Evolutionary conservation across 768 basidiomycete genomes (phyloP), one percentile per base, ranked within the genome.

Genomic region (Tylopilus vinaceipallidus): DNA sequence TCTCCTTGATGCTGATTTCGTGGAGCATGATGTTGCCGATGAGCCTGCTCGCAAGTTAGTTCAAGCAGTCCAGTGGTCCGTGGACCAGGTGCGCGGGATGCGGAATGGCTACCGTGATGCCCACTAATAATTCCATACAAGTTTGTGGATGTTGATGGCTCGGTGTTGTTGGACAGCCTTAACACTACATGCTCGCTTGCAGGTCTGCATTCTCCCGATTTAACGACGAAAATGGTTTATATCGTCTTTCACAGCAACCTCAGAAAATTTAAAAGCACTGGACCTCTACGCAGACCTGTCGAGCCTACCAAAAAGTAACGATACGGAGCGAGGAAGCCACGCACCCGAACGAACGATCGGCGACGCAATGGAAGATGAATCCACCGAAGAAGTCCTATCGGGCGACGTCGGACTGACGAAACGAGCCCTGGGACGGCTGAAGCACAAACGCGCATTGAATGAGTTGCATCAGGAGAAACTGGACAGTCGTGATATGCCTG

Each of bases 231-330:
- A 14, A 1, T n/a, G 2, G 35, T 42, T 45, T 36, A 54, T 33
- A 0, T 53, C 16, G 10, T 39, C 12, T 27, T 43, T 13, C 22
- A n/a, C 59, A 86, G 83, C 82, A 6, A 73, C 75, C 0, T 45
- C 60, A 3, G 72, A 73, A 9, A 80, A 82, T 14, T 61, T 85
- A 4, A 71, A 77, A 46, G 60, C 66, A 4, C 70, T 89, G 1
- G 82, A 86, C 44, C 67, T 89, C 3, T 91, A 91, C 58, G 67
- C 71, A 2, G 71, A 75, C 42, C 71, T 89, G 24, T 66, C 71
- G 0, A 72, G 76, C 19, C 69, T 89, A 51, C 86, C 87, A 3
- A 89, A 89, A 60, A 73, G 76, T 49, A 63, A 71, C 17, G 76
- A 79, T 29, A 68, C 59, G 4, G 75, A 76, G 33, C 72, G 74